Percentiles rank a stretch among this genome's conserved stretches.
Conservation (phyloP, 768 basidiomycete genomes). For the Panaeolus cyanescens region DNA sequence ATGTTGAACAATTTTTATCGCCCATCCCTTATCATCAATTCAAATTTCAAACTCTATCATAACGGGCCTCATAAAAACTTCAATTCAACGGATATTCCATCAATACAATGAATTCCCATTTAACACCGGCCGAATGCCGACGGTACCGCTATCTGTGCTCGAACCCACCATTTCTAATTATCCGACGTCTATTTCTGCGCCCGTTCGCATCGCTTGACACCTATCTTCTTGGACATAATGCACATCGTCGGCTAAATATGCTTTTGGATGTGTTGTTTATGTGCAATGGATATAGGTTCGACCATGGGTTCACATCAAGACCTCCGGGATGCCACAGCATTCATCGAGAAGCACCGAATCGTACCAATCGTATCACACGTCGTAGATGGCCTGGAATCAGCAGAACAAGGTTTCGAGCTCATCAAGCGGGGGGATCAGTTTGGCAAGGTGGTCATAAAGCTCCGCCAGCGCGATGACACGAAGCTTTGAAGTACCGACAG, state of each 20-base stretch:
- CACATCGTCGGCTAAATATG: neutral
- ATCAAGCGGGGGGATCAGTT: conserved; percentile 69
- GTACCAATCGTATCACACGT: conserved; percentile 72
- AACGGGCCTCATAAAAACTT: neutral
- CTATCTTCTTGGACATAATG: neutral
- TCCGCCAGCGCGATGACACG: neutral
- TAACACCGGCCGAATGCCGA: neutral
- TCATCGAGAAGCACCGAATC: conserved; percentile 66
- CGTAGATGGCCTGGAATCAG: conserved; percentile 41
- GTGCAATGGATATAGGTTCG: conserved; percentile 59
- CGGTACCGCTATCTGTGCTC: neutral
- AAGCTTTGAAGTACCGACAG: neutral
- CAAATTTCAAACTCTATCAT: neutral
- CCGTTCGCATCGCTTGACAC: neutral
- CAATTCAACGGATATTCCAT: neutral
- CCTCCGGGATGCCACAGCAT: conserved; percentile 68
- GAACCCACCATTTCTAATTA: neutral
- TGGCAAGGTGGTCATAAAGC: conserved; percentile 64
- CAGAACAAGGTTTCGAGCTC: conserved; percentile 71
- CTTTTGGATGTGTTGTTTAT: neutral
- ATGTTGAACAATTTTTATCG: neutral
- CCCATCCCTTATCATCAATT: neutral
- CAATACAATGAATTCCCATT: neutral
- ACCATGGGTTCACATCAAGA: conserved; percentile 85
- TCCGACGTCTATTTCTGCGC: neutral